Base-by-base conservation (phyloP, 2,329 filamentous ascomycete species). In the Decorospora gaudefroyi region DNA sequence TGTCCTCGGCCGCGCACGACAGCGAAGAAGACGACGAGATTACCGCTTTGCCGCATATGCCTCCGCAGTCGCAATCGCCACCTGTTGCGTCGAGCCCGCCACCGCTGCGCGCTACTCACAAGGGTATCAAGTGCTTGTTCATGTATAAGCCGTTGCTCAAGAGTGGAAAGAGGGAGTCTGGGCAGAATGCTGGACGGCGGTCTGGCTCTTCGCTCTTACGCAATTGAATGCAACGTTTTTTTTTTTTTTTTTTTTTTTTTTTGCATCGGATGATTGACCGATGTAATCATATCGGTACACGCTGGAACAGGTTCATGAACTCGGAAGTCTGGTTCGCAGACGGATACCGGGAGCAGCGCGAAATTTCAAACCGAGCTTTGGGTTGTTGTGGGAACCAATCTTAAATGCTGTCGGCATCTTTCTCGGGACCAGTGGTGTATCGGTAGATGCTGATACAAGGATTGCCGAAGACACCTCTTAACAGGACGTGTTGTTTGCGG, bases 141-240 rank as follows among this genome's bases (percentile, higher is more conserved):
- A 55, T 57, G 4, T 64, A 57, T 26, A 59, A 52, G 29, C 53
- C 58, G 3, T 38, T 54, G 3, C 17, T 64, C 45, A 61, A 54
- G 45, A 34, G 57, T 12, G 55, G 48, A 12, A 23, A 23, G 10
- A 10, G 6, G 6, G 21, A 23, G 21, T 10, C 21, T 6, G 21
- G 21, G 21, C 21, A 23, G 6, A 6, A 6, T 6, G 10, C 21
- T 23, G 21, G 10, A 23, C 21, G 21, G 21, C 21, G 21, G 10
- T 23, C 21, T 6, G 21, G 21, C 10, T 23, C 10, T 6, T 23
- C 21, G 10, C 21, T 23, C 10, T n/a, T n/a, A n/a, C 21, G 21
- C 10, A 6, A 6, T 23, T 23, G 21, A 23, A 10, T 23, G 6
- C 21, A 6, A 23, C 21, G 6, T 23, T 10, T 23, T 10, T 23